Base-by-base conservation (phyloP, 192 early-diverging fungal genomes). In the Entomortierella parvispora region DNA sequence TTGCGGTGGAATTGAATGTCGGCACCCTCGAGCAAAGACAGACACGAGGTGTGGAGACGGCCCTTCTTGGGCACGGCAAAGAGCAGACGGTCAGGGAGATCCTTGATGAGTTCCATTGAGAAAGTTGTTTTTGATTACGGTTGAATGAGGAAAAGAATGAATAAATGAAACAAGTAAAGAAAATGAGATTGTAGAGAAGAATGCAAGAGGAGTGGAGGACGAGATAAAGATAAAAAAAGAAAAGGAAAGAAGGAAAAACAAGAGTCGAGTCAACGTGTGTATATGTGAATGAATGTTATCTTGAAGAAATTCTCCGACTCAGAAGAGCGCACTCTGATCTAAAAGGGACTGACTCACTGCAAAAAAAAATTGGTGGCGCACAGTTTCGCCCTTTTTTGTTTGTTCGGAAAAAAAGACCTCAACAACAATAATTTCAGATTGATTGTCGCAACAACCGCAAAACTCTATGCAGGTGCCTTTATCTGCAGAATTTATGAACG, bases 41-140 rank as follows among this genome's bases (percentile, higher is more conserved):
- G 78, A 49, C 92, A 94, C 58, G 96, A 88, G 72, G 97, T 94
- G 83, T 97, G 90, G 40, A 99, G 91, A 34, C 97, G 92, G 33
- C 97, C 97, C 83, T 99, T 99, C 81, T 99, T 99, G 48, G 97
- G 97, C 54, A 99, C 89, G n/a, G 93, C 97, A 67, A 99, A 96
- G 42, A 97, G 84, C 47, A 99, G 86, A 53, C 92, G 88, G 75
- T 93, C 88, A 32, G 80, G 75, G 33, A 90, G 81, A 71, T 88
- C 83, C 37, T 78, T 84, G 50, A 87, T 82, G 45, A 90, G 79
- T 70, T 90, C 88, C 88, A 88, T 89, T 52, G 29, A 40, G 44
- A 20, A 62, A 26, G 7, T 40, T 5, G 12, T 40, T 12, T 5
- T 40, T 40, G 37, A 9, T 40, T 40, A 12, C 47, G 22, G 5